These are phyloP conservation scores for Euphorbia pulcherrima DNA, from an alignment of 345 rosid species.

Conservation along the genomic window DNA sequence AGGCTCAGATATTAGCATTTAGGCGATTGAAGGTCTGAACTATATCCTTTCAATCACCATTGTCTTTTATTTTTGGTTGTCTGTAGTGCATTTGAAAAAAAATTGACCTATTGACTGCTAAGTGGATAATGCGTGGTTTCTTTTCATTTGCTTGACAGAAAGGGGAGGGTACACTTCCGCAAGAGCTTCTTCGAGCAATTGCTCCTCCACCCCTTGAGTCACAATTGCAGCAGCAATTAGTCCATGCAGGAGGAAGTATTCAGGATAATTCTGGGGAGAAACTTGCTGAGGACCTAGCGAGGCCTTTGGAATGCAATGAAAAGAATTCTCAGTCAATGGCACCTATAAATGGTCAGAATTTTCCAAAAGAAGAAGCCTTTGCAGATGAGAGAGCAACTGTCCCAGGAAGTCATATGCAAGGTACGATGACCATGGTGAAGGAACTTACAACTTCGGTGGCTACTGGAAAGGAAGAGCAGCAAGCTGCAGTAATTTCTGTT, in stretches of 20 bases:
- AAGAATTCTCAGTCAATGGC: conserved; percentile 49
- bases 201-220: conserved; percentile 82
- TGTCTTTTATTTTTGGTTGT: neutral
- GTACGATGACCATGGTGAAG: conserved; percentile 43
- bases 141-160: conserved; percentile 49
- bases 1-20: conserved; percentile 96
- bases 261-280: conserved; percentile 59
- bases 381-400: conserved; percentile 56
- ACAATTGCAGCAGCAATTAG: conserved; percentile 52
- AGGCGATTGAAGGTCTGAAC: conserved; percentile 78
- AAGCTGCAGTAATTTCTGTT: conserved; percentile 40
- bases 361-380: conserved; percentile 57
- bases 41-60: neutral
- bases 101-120: conserved; percentile 9
- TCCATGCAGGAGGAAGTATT: conserved; percentile 51
- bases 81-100: neutral
- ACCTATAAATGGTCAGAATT: conserved; percentile 40
- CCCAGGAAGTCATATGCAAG: conserved; percentile 42
- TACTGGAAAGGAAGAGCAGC: conserved; percentile 74
- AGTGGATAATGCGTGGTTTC: neutral
- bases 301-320: conserved; percentile 50
- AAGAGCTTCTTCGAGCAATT: conserved; percentile 87
- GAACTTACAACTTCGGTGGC: conserved; percentile 42
- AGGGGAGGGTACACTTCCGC: conserved; percentile 93
- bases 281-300: conserved; percentile 53